These are phyloP conservation scores for Parathielavia hyrcaniae DNA, from an alignment of 495 filamentous ascomycete species.

Conservation along the genomic window DNA sequence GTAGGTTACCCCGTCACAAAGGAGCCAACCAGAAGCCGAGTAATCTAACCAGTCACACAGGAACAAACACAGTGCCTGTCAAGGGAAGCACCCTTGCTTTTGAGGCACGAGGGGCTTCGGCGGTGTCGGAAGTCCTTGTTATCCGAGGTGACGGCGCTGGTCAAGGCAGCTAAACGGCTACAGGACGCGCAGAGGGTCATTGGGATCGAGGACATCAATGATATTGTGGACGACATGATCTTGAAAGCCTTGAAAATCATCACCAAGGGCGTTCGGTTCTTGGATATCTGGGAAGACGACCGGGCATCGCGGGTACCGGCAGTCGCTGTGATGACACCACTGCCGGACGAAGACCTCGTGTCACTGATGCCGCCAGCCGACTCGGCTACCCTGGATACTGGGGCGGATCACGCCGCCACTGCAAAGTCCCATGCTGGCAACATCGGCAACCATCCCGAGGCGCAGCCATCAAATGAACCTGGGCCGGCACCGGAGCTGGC, in stretches of 20 bases:
- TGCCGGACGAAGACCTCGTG: constrained; percentile 55
- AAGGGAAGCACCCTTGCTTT: constrained; percentile 67
- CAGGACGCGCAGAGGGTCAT: constrained; percentile 54
- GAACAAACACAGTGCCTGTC: constrained; percentile 85
- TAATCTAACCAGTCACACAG: constrained; percentile 40
- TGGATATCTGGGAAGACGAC: constrained; percentile 84
- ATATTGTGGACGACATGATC: constrained; percentile 84
- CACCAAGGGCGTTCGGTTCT: constrained; percentile 80
- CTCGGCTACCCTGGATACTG: constrained; percentile 36
- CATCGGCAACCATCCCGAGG: constrained; percentile 28
- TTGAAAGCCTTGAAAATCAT: constrained; percentile 90
- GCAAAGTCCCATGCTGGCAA: constrained; percentile 35
- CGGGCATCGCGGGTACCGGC: constrained; percentile 45
- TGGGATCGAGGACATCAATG: constrained; percentile 56
- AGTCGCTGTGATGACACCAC: constrained; percentile 52
- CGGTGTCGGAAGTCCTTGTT: constrained; percentile 77
- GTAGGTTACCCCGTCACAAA: constrained; percentile 47
- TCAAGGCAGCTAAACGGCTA: constrained; percentile 77
- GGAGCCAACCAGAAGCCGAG: background rate
- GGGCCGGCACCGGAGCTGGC: constrained; percentile 32
- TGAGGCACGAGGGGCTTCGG: constrained; percentile 67
- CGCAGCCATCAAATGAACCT: constrained; percentile 26
- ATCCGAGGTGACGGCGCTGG: constrained; percentile 80
- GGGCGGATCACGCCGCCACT: constrained; percentile 31
- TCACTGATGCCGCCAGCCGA: constrained; percentile 72